Percentiles rank a stretch among this genome's conserved stretches.
These are phyloP conservation scores for Tuber aestivum DNA, from an alignment of 495 filamentous ascomycete species.

Conservation along the genomic window DNA sequence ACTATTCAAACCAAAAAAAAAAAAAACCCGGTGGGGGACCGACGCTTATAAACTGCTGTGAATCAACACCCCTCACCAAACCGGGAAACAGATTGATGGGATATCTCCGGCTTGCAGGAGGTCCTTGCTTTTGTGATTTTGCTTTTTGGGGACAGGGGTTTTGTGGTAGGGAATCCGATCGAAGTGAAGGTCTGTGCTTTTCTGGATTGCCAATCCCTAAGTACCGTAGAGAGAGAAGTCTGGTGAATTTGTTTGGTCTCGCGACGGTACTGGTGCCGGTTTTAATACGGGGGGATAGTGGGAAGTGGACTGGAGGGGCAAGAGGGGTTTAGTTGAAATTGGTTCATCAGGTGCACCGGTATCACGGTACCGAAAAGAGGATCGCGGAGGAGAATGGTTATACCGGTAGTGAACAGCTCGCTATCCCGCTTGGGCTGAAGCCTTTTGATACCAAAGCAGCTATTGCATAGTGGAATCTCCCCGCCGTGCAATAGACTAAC, in stretches of 20 bases:
- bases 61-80: not conserved
- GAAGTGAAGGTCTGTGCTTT: not conserved
- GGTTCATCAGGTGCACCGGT: not conserved
- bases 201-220: not conserved
- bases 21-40: not conserved
- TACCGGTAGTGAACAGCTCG: not conserved
- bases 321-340: not conserved
- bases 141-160: not conserved
- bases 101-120: not conserved
- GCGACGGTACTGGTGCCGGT: constrained; percentile 10
- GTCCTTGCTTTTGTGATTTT: not conserved
- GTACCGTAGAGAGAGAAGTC: not conserved
- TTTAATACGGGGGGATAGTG: not conserved
- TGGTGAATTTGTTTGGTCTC: not conserved
- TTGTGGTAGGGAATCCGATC: not conserved
- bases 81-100: not conserved
- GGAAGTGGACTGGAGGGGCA: not conserved
- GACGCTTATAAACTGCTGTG: not conserved
- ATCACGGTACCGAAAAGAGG: not conserved
- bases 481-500: not conserved
- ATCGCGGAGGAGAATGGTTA: not conserved
- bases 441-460: not conserved
- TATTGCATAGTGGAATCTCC: not conserved
- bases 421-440: not conserved
- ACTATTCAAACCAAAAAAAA: not conserved